These are phyloP conservation scores for Collybiopsis luxurians DNA, from an alignment of 768 basidiomycete genomes.

Conservation along the genomic window DNA sequence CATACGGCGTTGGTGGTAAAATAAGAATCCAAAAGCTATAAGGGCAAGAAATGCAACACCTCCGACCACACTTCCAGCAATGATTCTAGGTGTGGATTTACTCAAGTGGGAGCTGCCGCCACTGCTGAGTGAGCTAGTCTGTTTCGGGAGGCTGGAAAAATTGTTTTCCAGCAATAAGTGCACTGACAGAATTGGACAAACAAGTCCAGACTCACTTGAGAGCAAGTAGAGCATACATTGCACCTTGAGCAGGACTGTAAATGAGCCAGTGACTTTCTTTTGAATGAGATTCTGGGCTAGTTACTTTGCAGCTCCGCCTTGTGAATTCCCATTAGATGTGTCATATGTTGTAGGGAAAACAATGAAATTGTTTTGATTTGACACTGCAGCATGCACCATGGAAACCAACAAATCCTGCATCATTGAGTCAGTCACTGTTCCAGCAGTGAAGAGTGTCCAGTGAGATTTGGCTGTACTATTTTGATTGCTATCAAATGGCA, in stretches of 20 bases:
- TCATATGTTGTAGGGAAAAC: constrained; percentile 25
- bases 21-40: neutral
- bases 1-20: neutral
- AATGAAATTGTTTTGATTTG: constrained; percentile 10
- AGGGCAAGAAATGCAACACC: neutral
- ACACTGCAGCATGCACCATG: constrained; percentile 21
- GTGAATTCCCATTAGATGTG: constrained; percentile 14
- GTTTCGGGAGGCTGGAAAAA: neutral
- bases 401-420: constrained; percentile 37
- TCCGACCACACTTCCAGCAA: constrained; percentile 5
- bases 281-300: no score
- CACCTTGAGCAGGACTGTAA: constrained; percentile 34
- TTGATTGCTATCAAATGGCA: neutral
- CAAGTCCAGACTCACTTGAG: constrained; percentile 7
- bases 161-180: no score
- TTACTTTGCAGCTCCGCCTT: constrained; percentile 18
- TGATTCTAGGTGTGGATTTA: neutral
- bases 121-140: neutral
- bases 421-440: constrained; percentile 29
- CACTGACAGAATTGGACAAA: no score
- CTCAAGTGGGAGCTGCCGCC: neutral
- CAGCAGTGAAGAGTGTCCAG: constrained; percentile 51
- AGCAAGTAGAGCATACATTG: constrained; percentile 26
- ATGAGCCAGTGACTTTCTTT: no score
- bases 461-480: constrained; percentile 24